Evolutionary conservation across 1,284 basidiomycete species (phyloP).

Genomic region (Volvariella volvacea): DNA sequence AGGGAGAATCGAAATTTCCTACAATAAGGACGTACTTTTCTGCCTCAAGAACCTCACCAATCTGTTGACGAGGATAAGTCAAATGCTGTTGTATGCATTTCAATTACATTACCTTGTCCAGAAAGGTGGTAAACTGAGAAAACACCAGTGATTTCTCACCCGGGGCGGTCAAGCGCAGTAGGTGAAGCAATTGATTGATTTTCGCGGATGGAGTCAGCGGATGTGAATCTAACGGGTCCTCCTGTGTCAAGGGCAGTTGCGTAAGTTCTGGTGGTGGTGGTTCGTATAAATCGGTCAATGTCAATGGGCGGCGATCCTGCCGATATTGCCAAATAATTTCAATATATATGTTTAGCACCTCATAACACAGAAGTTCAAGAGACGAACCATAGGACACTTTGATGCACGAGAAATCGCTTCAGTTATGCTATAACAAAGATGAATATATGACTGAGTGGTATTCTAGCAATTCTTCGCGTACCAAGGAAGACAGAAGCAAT

Average conservation of each 20-base stretch:
- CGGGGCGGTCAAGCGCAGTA: slow-evolving; percentile 61
- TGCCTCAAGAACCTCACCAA: slow-evolving; percentile 61
- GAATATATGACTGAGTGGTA: not conserved
- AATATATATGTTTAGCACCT: not conserved
- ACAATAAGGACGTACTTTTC: slow-evolving; percentile 40
- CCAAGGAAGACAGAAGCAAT: slow-evolving; percentile 74
- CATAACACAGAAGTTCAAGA: not conserved
- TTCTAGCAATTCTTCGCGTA: slow-evolving; percentile 21
- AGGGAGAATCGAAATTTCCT: not conserved
- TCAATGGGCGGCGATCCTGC: slow-evolving; percentile 67
- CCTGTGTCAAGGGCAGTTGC: slow-evolving; percentile 36
- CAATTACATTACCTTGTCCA: slow-evolving; percentile 56
- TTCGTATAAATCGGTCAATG: slow-evolving; percentile 56
- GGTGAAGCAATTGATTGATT: slow-evolving; percentile 71
- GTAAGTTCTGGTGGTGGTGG: slow-evolving; percentile 62
- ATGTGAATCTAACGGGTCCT: slow-evolving; percentile 37
- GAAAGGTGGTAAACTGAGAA: slow-evolving; percentile 80
- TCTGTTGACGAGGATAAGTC: slow-evolving; percentile 31
- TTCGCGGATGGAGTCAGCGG: slow-evolving; percentile 68
- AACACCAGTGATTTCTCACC: slow-evolving; percentile 80
- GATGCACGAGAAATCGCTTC: slow-evolving; percentile 61
- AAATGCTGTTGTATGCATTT: slow-evolving; percentile 1
- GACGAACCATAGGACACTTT: slow-evolving; percentile 71
- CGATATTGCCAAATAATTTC: slow-evolving; percentile 7
- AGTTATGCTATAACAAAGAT: slow-evolving; percentile 41